Evolutionary conservation across 495 filamentous ascomycete genomes (phyloP).

Genomic region (Penicillium paradoxum): DNA sequence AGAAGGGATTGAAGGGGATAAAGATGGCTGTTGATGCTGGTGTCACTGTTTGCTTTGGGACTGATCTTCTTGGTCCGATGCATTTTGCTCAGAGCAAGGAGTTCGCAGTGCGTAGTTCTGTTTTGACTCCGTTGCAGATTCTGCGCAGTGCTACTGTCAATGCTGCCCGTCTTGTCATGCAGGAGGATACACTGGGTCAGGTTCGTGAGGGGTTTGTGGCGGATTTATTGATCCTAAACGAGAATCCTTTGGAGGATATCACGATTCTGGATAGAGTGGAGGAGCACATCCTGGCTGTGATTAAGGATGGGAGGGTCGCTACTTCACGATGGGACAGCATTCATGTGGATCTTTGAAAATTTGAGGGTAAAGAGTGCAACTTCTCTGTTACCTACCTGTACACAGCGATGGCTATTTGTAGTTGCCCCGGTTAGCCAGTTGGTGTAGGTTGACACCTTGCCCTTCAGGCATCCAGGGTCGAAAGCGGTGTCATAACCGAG

Average conservation of each 20-base stretch:
- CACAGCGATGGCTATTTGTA: not conserved
- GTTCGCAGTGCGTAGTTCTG: constrained; percentile 41
- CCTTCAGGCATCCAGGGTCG: not conserved
- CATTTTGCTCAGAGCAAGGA: constrained; percentile 44
- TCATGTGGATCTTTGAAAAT: not conserved
- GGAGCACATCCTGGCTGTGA: constrained; percentile 37
- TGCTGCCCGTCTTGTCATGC: constrained; percentile 39
- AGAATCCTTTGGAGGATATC: constrained; percentile 49
- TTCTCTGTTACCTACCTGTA: not conserved
- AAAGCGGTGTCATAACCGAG: constrained; percentile 3
- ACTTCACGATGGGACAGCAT: constrained; percentile 3
- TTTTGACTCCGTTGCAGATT: constrained; percentile 37
- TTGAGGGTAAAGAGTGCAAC: not conserved
- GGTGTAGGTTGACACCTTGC: not conserved
- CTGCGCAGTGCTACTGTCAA: constrained; percentile 49
- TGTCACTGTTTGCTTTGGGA: constrained; percentile 50
- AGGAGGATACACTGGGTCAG: constrained; percentile 39
- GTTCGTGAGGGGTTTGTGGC: constrained; percentile 36
- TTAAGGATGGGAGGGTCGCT: constrained; percentile 45
- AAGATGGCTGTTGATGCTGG: constrained; percentile 44
- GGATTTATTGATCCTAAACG: constrained; percentile 38
- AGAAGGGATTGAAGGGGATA: constrained; percentile 39
- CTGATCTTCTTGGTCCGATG: constrained; percentile 49
- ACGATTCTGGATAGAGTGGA: constrained; percentile 42
- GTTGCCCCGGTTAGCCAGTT: not conserved